Conservation (phyloP, 2,329 filamentous ascomycete genomes). For the Phaeosphaeriaceae sp. region DNA sequence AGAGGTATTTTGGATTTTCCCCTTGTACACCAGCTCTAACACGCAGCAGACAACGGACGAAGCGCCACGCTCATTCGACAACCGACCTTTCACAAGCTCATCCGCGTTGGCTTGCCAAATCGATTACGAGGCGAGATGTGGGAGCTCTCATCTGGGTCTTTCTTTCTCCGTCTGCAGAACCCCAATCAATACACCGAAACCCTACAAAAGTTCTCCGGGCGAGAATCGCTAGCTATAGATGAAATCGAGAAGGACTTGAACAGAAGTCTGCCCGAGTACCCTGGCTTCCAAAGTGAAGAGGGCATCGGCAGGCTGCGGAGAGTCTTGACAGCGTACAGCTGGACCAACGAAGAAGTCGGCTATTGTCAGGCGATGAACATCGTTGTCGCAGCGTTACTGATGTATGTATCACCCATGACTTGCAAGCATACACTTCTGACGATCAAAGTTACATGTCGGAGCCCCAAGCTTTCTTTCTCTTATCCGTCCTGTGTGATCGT, state of each 20-base stretch:
- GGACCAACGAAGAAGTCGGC: slow-evolving; percentile 93
- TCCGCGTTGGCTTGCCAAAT: slow-evolving; percentile 93
- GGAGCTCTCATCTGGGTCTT: slow-evolving; percentile 91
- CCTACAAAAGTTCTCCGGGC: slow-evolving; percentile 79
- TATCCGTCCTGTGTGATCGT: slow-evolving; percentile 90
- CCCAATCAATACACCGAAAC: slow-evolving; percentile 86
- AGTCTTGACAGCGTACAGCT: slow-evolving; percentile 96
- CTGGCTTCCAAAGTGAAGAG: slow-evolving; percentile 94
- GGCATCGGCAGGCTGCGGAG: slow-evolving; percentile 88
- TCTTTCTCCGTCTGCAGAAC: slow-evolving; percentile 86
- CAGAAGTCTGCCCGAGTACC: slow-evolving; percentile 93
- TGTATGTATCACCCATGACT: slow-evolving; percentile 59
- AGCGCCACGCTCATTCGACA: slow-evolving; percentile 92
- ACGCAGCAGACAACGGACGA: slow-evolving; percentile 76
- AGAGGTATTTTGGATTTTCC: slow-evolving; percentile 55
- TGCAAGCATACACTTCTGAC: slow-evolving; percentile 32
- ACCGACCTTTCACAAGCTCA: slow-evolving; percentile 96
- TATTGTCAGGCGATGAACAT: slow-evolving; percentile 99
- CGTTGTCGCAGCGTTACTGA: slow-evolving; percentile 94
- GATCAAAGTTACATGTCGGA: slow-evolving; percentile 85
- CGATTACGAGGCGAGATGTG: slow-evolving; percentile 91
- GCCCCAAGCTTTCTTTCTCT: slow-evolving; percentile 90
- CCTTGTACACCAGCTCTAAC: slow-evolving; percentile 15
- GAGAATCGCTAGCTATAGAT: slow-evolving; percentile 93
- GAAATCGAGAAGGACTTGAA: slow-evolving; percentile 99